Conservation (phyloP, 192 early-diverging fungal genomes). For the Entophlyctis luteolus region DNA sequence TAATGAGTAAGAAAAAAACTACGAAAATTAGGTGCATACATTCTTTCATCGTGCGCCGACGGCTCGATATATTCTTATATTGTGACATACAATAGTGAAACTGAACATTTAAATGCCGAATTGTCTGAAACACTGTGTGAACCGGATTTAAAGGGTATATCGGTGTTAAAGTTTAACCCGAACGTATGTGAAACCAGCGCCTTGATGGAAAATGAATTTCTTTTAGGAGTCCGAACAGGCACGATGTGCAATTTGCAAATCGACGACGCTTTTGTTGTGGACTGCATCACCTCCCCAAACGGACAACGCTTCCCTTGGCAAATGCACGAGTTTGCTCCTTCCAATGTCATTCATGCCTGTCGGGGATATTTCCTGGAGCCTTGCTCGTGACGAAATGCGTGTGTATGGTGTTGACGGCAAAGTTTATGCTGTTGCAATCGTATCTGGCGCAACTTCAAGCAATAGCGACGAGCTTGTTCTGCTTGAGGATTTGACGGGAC, state of each 20-base stretch:
- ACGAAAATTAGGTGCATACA: neutral
- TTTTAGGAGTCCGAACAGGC: neutral
- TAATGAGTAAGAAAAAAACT: neutral
- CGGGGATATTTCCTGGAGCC: slow-evolving; percentile 15
- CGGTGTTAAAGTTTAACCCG: neutral
- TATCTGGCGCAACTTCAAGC: neutral
- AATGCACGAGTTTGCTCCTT: neutral
- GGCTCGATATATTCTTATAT: neutral
- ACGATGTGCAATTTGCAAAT: slow-evolving; percentile 4
- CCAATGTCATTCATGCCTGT: neutral
- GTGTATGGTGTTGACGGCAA: slow-evolving; percentile 15
- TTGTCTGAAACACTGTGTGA: too few species aligned
- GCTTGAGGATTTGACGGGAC: slow-evolving; percentile 10
- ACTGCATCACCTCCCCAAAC: neutral
- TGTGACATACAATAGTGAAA: neutral
- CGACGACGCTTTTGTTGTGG: neutral
- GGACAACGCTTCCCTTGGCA: neutral
- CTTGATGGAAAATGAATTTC: slow-evolving; percentile 2
- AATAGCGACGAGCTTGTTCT: neutral
- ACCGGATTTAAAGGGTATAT: too few species aligned
- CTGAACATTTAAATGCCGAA: neutral
- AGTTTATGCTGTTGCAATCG: neutral
- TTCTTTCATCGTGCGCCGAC: neutral
- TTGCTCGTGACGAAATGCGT: slow-evolving; percentile 11
- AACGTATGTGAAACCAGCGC: neutral